phyloP scores from a whole-genome alignment of 306 rosid species.

The Castanea mollissima region DNA sequence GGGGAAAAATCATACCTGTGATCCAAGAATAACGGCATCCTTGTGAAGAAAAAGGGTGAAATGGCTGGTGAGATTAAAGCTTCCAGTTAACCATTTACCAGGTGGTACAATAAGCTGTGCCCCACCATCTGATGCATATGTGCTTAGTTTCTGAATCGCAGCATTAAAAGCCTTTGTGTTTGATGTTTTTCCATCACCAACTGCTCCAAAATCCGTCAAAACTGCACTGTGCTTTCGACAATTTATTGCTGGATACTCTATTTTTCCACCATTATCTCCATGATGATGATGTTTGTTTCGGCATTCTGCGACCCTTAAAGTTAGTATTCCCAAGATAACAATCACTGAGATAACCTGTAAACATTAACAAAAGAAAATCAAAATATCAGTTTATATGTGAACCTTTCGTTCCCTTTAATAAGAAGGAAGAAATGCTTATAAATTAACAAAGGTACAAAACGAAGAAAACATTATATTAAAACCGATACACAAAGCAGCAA shows the following conservation, averaged over 20 bases:
- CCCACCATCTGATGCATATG: conserved; percentile 56
- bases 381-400: neutral
- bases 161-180: conserved; percentile 64
- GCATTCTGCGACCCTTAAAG: conserved; percentile 32
- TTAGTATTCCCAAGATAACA: conserved; percentile 19
- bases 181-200: conserved; percentile 72
- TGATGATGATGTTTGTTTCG: neutral
- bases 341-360: neutral
- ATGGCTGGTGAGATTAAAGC: conserved; percentile 86
- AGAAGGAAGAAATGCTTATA: neutral
- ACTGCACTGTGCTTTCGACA: conserved; percentile 69
- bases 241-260: conserved; percentile 36
- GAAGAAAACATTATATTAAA: no score
- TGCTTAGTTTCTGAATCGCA: conserved; percentile 58
- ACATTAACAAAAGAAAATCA: conserved; percentile 2
- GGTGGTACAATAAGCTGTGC: conserved; percentile 79
- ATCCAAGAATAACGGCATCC: conserved; percentile 76
- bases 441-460: no score
- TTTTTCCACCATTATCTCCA: neutral
- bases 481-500: neutral
- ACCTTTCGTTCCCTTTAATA: neutral
- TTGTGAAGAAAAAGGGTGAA: conserved; percentile 79
- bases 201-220: conserved; percentile 68
- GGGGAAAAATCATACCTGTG: conserved; percentile 47
- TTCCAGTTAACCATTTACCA: conserved; percentile 88